Evolutionary conservation across 306 rosid species (phyloP), one percentile per base, ranked within the genome.

Genomic region (Nissolia schottii): DNA sequence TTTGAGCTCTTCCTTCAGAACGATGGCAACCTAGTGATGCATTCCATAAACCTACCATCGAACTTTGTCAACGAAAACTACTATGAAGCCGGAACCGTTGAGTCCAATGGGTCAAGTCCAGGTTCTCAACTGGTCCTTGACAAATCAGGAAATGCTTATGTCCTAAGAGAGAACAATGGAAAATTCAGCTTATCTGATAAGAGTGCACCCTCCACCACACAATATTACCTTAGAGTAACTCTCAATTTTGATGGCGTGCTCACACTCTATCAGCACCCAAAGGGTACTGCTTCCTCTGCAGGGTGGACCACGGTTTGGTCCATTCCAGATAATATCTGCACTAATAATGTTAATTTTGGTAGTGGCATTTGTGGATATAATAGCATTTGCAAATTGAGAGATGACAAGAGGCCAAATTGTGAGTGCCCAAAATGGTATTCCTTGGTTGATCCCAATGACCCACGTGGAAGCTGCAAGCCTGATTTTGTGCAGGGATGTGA

Each of bases 201-300:
- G 29, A 3, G 1, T 45, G 7, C 3, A 15, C 13, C 0, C 15
- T 70, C 84, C 6, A 32, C 73, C 11, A 6, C 53, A 1, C 31
- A 68, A 1, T 48, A 20, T 24, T 87, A 87, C 43, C 70, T 62
- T 53, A 66, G 82, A 75, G 84, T 63, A 53, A 85, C 73, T 53
- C 83, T 82, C 38, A 22, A 72, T 56, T 84, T 82, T 69, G 83
- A 87, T 78, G 92, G 86, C 12, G 76, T 87, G 66, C 65, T 85
- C 58, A 53, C 70, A 2, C 49, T 62, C 23, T 71, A 64, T 70
- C 59, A 2, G 16, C 23, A 75, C 54, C 83, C 80, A 0, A 87
- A 60, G 77, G 61, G 1, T 64, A n/a, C n/a, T n/a, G n/a, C n/a
- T n/a, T 57, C 60, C 5, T 16, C 34, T 14, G 71, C 12, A 51